A percentile compares a stretch with the other conserved stretches of the same genome.
These are phyloP conservation scores for Xylariaceae sp. DNA, from an alignment of 2,329 filamentous ascomycete species.

Conservation along the genomic window DNA sequence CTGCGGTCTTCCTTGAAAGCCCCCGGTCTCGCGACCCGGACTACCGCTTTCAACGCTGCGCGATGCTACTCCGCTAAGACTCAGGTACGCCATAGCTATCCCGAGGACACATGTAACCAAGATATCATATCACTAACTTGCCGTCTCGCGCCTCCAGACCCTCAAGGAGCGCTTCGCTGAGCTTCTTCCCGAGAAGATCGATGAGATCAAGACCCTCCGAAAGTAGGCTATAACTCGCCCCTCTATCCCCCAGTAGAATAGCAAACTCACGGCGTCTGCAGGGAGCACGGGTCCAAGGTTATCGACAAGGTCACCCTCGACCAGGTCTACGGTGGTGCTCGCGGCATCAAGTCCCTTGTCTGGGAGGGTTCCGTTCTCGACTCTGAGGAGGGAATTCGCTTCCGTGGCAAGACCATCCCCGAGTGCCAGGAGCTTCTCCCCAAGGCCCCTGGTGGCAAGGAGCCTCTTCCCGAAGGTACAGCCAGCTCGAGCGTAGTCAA, in stretches of 20 bases:
- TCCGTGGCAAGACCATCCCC: constrained; percentile 98
- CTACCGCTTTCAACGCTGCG: constrained; percentile 74
- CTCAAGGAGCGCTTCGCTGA: constrained; percentile 98
- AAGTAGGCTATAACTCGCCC: constrained; percentile 64
- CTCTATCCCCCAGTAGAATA: constrained; percentile 12
- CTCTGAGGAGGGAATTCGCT: constrained; percentile 97
- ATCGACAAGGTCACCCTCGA: constrained; percentile 97
- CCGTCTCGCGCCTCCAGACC: constrained; percentile 55
- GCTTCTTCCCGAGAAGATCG: constrained; percentile 91
- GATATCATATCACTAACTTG: constrained; percentile 22
- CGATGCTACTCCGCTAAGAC: constrained; percentile 90
- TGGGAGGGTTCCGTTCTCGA: constrained; percentile 99
- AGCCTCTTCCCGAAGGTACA: constrained; percentile 90
- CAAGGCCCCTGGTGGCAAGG: constrained; percentile 93
- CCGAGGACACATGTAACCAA: constrained; percentile 15
- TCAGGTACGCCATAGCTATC: constrained; percentile 58
- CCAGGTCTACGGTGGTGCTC: constrained; percentile 98
- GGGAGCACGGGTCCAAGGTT: constrained; percentile 93
- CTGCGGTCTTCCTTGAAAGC: constrained; percentile 73
- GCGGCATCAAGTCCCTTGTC: constrained; percentile 97
- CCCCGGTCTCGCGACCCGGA: constrained; percentile 65
- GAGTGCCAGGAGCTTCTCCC: constrained; percentile 97
- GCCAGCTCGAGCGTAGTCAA: neutral
- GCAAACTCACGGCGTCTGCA: constrained; percentile 39
- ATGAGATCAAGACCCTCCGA: constrained; percentile 98